Percentiles rank a stretch among this genome's conserved stretches.
phyloP scores from a whole-genome alignment of 2,329 filamentous ascomycete genomes.

The Trichothecium sympodiale region DNA sequence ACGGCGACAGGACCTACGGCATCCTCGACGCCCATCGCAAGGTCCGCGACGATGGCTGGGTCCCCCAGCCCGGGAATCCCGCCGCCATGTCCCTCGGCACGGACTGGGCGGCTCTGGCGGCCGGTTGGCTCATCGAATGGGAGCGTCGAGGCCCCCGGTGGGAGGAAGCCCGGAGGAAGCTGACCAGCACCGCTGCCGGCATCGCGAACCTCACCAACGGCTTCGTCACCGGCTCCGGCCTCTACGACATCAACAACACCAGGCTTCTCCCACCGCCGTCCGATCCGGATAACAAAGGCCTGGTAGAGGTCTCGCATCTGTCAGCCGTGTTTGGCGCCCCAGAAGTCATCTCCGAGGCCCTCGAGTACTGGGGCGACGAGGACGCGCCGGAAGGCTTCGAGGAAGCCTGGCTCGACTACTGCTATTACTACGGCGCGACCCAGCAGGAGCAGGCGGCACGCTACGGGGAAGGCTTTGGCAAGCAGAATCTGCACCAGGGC shows the following conservation, averaged over 20 bases:
- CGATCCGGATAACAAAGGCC: slow-evolving; percentile 39
- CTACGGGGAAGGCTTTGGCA: slow-evolving; percentile 40
- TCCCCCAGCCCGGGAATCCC: slow-evolving; percentile 26
- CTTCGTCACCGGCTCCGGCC: slow-evolving; percentile 43
- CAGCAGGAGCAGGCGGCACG: slow-evolving; percentile 37
- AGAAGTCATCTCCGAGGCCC: slow-evolving; percentile 45
- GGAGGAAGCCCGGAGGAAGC: slow-evolving; percentile 38
- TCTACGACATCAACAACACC: slow-evolving; percentile 39
- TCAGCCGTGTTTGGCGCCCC: slow-evolving; percentile 47
- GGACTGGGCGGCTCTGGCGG: slow-evolving; percentile 47
- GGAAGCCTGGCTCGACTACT: slow-evolving; percentile 47
- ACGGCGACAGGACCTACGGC: slow-evolving; percentile 40
- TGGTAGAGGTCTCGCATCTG: slow-evolving; percentile 42
- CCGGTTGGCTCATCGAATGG: slow-evolving; percentile 48
- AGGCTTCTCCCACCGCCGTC: slow-evolving; percentile 38
- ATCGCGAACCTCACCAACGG: slow-evolving; percentile 44
- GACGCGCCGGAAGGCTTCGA: slow-evolving; percentile 37
- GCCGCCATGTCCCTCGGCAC: slow-evolving; percentile 44
- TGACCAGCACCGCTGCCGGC: slow-evolving; percentile 35
- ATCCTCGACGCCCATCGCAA: slow-evolving; percentile 47
- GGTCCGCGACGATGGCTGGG: slow-evolving; percentile 40
- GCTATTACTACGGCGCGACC: slow-evolving; percentile 42
- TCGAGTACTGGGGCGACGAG: slow-evolving; percentile 34
- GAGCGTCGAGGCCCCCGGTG: slow-evolving; percentile 42
- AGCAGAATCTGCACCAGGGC: slow-evolving; percentile 37